Evolutionary conservation across 306 rosid genomes (phyloP).

Genomic region (Malus sieversii): DNA sequence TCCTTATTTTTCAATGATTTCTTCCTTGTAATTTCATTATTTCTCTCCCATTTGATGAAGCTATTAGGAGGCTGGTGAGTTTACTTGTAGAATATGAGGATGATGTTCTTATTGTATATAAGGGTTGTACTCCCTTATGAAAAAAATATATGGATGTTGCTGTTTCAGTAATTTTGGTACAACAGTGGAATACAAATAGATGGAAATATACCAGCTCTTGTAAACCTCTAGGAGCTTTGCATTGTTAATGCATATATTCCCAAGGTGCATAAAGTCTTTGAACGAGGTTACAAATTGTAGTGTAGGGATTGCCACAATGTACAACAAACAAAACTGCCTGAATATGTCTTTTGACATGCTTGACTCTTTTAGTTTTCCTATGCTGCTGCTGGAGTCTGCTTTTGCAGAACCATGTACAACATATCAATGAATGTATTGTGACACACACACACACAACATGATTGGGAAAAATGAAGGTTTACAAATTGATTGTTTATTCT

Average conservation of each 20-base stretch:
- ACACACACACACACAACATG: background rate
- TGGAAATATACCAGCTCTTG: background rate
- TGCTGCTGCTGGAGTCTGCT: background rate
- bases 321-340: background rate
- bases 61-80: background rate
- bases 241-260: conserved; percentile 9
- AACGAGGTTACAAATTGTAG: background rate
- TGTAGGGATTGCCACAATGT: background rate
- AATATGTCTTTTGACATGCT: background rate
- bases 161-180: background rate
- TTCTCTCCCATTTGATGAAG: background rate
- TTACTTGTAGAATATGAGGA: background rate
- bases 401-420: background rate
- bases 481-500: background rate
- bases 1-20: background rate
- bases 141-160: background rate
- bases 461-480: background rate
- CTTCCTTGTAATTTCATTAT: background rate
- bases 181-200: background rate
- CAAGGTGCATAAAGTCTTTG: background rate
- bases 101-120: background rate
- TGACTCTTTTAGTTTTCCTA: background rate
- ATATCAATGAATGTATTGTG: background rate
- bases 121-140: background rate
- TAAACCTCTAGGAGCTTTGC: background rate